Percentiles rank a stretch among this genome's conserved stretches.
These are phyloP conservation scores for Paecilomyces sp. DNA, from an alignment of 2,329 filamentous ascomycete genomes.

Conservation along the genomic window DNA sequence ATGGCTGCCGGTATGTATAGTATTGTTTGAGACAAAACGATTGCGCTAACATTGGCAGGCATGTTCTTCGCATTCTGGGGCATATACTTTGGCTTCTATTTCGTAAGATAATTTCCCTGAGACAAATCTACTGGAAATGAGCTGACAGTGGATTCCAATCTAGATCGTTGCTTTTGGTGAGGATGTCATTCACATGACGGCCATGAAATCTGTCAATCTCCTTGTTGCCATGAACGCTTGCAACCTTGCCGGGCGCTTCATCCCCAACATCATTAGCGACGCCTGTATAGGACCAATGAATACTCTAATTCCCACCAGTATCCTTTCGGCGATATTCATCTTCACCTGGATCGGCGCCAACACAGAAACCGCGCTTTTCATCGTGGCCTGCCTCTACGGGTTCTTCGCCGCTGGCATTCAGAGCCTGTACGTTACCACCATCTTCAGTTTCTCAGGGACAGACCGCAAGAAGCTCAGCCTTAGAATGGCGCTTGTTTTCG, in stretches of 20 bases:
- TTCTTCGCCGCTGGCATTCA: conserved; percentile 23
- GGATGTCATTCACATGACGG: conserved; percentile 16
- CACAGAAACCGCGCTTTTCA: conserved; percentile 10
- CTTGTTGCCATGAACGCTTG: conserved; percentile 22
- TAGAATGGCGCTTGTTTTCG: conserved; percentile 5
- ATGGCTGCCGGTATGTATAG: conserved; percentile 9
- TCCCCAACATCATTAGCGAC: conserved; percentile 22
- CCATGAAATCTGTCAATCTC: conserved; percentile 16
- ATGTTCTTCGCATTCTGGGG: conserved; percentile 24
- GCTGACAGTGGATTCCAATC: background rate
- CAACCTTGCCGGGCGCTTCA: conserved; percentile 22
- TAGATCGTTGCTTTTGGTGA: conserved; percentile 21
- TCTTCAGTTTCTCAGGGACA: conserved; percentile 4
- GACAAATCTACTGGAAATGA: background rate
- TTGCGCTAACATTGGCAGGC: background rate
- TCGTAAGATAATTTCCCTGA: conserved; percentile 5
- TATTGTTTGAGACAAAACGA: background rate
- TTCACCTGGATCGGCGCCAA: conserved; percentile 43
- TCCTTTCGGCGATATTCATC: conserved; percentile 44
- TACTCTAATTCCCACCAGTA: conserved; percentile 25
- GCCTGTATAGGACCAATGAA: conserved; percentile 24
- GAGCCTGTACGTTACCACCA: conserved; percentile 14
- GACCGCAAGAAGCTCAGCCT: conserved; percentile 1
- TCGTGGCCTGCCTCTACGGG: conserved; percentile 25
- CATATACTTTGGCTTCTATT: conserved; percentile 25